A percentile compares a stretch with the other conserved stretches of the same genome.
These are phyloP conservation scores for Sporisorium scitamineum DNA, from an alignment of 1,284 basidiomycete species.

Conservation along the genomic window DNA sequence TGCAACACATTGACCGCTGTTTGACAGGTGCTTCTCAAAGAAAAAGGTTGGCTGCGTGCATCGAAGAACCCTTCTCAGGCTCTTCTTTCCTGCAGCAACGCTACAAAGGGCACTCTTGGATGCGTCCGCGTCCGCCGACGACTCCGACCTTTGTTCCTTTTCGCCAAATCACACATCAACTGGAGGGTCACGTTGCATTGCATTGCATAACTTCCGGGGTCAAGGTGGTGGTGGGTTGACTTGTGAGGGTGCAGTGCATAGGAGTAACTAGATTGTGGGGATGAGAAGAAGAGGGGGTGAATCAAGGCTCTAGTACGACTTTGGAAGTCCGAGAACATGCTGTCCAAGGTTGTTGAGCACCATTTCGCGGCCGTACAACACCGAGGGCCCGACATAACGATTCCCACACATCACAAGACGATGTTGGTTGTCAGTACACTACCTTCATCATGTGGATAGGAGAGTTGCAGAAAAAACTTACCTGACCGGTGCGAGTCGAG, in stretches of 20 bases:
- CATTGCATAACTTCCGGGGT: not conserved
- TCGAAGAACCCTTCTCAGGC: not conserved
- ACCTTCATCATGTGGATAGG: not conserved
- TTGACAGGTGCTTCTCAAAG: not conserved
- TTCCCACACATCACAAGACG: slow-evolving; percentile 2
- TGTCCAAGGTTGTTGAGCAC: slow-evolving; percentile 62
- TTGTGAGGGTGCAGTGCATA: not conserved
- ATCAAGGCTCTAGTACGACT: slow-evolving; percentile 55
- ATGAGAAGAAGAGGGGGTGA: not conserved
- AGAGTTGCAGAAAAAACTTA: slow-evolving; percentile 6
- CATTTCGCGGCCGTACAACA: slow-evolving; percentile 63
- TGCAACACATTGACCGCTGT: not conserved
- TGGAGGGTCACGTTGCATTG: no score
- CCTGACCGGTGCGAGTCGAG: slow-evolving; percentile 63
- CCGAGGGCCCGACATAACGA: not conserved
- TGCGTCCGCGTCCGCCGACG: not conserved
- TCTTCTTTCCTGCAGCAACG: not conserved
- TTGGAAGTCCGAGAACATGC: slow-evolving; percentile 53
- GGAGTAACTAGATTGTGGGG: not conserved
- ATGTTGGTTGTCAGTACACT: slow-evolving; percentile 1
- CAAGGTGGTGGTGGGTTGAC: not conserved
- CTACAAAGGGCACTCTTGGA: no score
- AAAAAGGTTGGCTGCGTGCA: not conserved
- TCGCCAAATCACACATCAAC: no score
- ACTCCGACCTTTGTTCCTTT: no score